Evolutionary conservation across 495 filamentous ascomycete genomes (phyloP), one percentile per base, ranked within the genome.

Genomic region (Talaromyces borbonicus): DNA sequence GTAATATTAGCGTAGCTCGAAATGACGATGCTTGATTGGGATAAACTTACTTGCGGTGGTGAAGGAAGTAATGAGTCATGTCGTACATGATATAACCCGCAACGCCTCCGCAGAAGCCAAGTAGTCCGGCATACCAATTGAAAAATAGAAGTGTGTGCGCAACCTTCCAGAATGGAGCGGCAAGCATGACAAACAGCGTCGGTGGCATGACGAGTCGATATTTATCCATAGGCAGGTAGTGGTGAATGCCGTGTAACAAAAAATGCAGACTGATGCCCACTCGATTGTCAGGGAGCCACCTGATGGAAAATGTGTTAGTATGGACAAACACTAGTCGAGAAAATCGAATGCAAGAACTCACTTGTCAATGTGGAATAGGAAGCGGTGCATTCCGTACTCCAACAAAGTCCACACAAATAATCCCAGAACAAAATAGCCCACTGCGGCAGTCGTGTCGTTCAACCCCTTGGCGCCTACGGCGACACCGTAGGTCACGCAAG

Each of bases 191-290:
- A 56, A 98, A 97, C 12, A 99, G 69, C 1, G 87, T 76, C 0
- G 93, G 93, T 0, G 93, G 93, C 93, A 99, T 97, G 49, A 99
- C 93, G 15, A 99, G 81, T 31, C 93, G 80, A 48, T 93, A 85
- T 48, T 83, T 88, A 72, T 99, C 93, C 93, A 99, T 97, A 8
- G 93, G 93, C 33, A 99, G 75, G 57, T 95, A 99, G 65, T 99
- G 93, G 57, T 99, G 93, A 52, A 99, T 85, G 33, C 93, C 93
- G 56, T 99, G 93, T 29, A 99, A 83, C 23, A 95, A 64, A 69
- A 99, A 99, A 56, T 99, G 93, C 3, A 81, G 53, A 2, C 88
- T 95, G 49, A 97, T 71, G 46, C 78, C 81, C n/a, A 90, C 84
- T 27, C 87, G 74, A 60, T 96, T 93, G 57, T 99, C 87, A 1